Evolutionary conservation across 202 grass and related monocot species (phyloP), one percentile per base, ranked within the genome.

Genomic region (Schoenoplectus tabernaemontani): DNA sequence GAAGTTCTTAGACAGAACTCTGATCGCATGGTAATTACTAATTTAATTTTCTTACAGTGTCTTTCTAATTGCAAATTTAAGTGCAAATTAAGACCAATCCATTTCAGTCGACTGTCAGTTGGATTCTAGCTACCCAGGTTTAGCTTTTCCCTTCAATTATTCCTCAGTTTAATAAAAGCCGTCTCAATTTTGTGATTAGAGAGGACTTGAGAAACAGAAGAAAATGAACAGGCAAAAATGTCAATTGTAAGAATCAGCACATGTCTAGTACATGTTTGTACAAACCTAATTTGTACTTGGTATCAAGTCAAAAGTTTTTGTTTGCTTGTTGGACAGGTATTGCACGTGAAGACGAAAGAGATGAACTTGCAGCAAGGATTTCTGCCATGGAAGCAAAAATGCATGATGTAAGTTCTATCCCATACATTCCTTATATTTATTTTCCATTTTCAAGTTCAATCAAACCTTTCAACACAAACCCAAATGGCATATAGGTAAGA

Each of bases 311-410:
- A 77, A 26, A 42, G 41, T n/a, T n/a, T 86, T 63, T n/a, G n/a
- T 80, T 54, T 50, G 11, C 34, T 1, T 7, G 22, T 57, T 64
- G 19, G 77, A 71, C 87, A 97, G 90, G 76, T 93, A 65, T 64
- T 76, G 53, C 83, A 91, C 77, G 85, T 83, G 11, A 89, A 81
- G 72, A 59, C 46, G 85, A 84, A 76, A 78, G 83, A 57, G 83
- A 91, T 65, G 88, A 89, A 79, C 84, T 93, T 66, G 86, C 62
- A 16, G 83, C 56, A 71, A 91, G 62, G 69, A 86, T 97, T 71
- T 91, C 85, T 73, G 36, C 30, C 39, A 84, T 89, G 83, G 88
- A 93, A 88, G 78, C 72, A 67, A 88, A 93, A 38, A 87, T 81
- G 86, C 84, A 83, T 54, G 62, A 80, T 65, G 93, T 96, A 88